Conservation (phyloP, 768 basidiomycete genomes). For the Lentinula edodes region DNA sequence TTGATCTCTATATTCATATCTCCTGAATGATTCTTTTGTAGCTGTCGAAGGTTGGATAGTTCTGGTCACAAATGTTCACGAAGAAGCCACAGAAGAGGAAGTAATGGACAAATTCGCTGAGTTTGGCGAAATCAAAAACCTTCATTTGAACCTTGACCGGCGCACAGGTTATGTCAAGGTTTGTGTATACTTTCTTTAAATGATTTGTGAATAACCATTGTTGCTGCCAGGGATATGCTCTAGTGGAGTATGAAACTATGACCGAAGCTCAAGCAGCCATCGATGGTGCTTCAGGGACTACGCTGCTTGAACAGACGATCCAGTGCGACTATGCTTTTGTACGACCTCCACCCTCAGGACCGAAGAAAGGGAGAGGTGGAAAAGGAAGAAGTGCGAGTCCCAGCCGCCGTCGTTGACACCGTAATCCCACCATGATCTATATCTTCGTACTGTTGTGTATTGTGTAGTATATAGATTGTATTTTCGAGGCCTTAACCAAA, state of each 20-base stretch:
- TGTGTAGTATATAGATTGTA: not conserved
- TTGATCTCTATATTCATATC: conserved; percentile 7
- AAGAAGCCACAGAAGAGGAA: conserved; percentile 98
- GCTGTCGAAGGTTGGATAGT: conserved; percentile 99
- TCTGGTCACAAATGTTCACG: conserved; percentile 92
- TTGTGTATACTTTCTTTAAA: conserved; percentile 12
- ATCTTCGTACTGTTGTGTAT: not conserved
- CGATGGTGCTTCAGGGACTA: conserved; percentile 78
- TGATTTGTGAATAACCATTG: not conserved
- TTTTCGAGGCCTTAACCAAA: not conserved
- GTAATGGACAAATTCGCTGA: conserved; percentile 94
- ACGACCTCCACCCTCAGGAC: conserved; percentile 78
- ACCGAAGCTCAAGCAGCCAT: conserved; percentile 93
- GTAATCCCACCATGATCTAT: not conserved
- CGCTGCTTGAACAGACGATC: conserved; percentile 79
- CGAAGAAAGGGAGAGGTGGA: conserved; percentile 66
- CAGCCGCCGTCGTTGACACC: conserved; percentile 44
- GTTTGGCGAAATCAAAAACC: conserved; percentile 95
- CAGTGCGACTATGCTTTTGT: conserved; percentile 94
- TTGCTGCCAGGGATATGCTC: conserved; percentile 74
- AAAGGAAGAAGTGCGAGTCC: conserved; percentile 84
- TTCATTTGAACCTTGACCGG: conserved; percentile 94
- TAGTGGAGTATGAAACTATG: conserved; percentile 97
- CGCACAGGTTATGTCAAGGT: conserved; percentile 99
- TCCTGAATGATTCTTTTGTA: conserved; percentile 23